phyloP scores from a whole-genome alignment of 208 protist species.

The Wallacemonas rigidus region DNA sequence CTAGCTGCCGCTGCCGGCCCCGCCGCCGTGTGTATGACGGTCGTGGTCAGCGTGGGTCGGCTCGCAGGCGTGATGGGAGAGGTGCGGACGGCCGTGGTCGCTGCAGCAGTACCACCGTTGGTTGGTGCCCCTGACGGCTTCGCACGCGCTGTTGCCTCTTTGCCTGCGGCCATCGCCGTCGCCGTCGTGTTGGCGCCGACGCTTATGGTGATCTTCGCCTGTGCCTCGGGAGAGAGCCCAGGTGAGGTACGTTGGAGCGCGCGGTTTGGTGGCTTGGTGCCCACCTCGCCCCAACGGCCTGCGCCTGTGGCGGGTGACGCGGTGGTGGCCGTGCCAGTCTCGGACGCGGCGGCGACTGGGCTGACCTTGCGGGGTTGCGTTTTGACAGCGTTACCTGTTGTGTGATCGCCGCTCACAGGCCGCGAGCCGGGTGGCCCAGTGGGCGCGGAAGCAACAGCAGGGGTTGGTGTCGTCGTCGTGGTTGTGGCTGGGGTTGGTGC shows the following conservation, averaged over 20 bases:
- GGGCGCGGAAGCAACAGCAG: no score
- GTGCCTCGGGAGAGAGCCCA: slow-evolving; percentile 10
- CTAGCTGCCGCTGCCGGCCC: no score
- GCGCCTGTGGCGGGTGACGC: neutral
- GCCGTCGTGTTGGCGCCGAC: neutral
- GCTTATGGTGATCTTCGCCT: neutral
- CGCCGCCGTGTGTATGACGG: no score
- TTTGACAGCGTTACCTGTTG: no score
- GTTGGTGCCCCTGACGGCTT: slow-evolving; percentile 1
- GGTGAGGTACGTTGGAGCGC: slow-evolving; percentile 4
- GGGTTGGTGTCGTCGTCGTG: no score
- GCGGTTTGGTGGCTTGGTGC: slow-evolving; percentile 5
- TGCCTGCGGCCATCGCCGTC: neutral
- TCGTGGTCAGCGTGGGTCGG: neutral
- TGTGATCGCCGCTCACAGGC: no score
- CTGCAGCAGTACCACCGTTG: slow-evolving; percentile 4
- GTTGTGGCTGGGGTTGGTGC: no score
- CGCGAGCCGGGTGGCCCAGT: no score
- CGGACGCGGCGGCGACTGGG: neutral
- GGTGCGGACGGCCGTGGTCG: neutral
- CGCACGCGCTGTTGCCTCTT: neutral
- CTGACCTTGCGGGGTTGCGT: no score
- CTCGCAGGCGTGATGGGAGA: neutral
- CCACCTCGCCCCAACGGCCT: neutral
- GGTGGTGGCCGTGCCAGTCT: neutral